Evolutionary conservation across 2,329 filamentous ascomycete species (phyloP), one percentile per base, ranked within the genome.

Genomic region (Scytalidium lignicola): DNA sequence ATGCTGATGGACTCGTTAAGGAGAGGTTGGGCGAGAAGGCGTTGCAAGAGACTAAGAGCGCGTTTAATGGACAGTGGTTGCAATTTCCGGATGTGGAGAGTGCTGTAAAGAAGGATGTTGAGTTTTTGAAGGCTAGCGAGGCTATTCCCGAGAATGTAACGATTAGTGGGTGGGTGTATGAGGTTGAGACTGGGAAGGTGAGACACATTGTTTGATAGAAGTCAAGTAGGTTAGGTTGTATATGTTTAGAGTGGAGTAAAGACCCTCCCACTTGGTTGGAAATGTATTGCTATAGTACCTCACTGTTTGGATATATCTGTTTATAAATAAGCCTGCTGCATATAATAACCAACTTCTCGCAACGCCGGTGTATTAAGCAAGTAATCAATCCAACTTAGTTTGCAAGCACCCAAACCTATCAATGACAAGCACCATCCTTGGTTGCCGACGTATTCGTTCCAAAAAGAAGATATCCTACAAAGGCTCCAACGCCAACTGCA

Each of bases 401-500:
- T 10, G 15, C 15, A 17, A n/a, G n/a, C 6, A 4, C 4, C n/a
- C 32, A 37, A 9, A 37, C 15, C 32, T 37, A 37, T 37, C 32
- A 97, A 71, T 99, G 92, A 67, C 93, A 99, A 41, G 92, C 91
- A 55, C 89, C 90, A 54, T 90, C 85, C 75, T 95, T 96, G 22
- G 85, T 85, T 7, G 85, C 80, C 47, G 82, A 78, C 1, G 83
- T 82, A 47, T 76, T 74, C 49, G 82, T 79, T 15, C 88, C 86
- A 71, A 96, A 99, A 41, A 86, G 61, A 52, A 96, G 65, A 65
- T 95, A 96, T 41, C 93, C 93, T 41, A 95, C 68, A 57, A 95
- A 95, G 0, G 92, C 91, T 15, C 93, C 93, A 9, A 95, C 73
- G 1, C 87, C 87, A 15, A 97, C 91, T 2, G 92, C 81, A 57